phyloP scores from a whole-genome alignment of 2,329 filamentous ascomycete genomes.

The Trichoderma sp. region DNA sequence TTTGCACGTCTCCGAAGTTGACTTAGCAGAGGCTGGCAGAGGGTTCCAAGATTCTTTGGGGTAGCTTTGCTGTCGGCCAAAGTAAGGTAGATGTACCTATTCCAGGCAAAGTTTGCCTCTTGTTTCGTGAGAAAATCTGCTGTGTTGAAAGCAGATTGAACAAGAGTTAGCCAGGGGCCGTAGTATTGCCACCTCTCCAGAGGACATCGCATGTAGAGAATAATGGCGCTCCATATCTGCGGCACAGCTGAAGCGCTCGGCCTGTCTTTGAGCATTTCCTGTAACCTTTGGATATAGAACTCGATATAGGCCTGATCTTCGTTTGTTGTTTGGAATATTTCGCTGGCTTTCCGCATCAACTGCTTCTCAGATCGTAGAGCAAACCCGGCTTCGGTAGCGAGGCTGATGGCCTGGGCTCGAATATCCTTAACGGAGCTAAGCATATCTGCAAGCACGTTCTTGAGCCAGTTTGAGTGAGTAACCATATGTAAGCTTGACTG shows the following conservation, averaged over 20 bases:
- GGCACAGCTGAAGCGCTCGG: conserved; percentile 65
- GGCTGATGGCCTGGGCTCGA: conserved; percentile 70
- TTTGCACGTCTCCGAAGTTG: conserved; percentile 69
- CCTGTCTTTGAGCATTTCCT: conserved; percentile 67
- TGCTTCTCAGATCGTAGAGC: conserved; percentile 69
- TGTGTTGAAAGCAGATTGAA: conserved; percentile 84
- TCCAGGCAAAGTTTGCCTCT: conserved; percentile 85
- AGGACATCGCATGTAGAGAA: conserved; percentile 73
- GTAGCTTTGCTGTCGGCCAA: conserved; percentile 64
- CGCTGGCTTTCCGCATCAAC: conserved; percentile 67
- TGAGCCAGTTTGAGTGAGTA: conserved; percentile 75
- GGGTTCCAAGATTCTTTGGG: conserved; percentile 42
- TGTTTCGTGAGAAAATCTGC: conserved; percentile 70
- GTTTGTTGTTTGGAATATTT: conserved; percentile 59
- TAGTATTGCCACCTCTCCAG: conserved; percentile 74
- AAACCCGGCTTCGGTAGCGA: conserved; percentile 73
- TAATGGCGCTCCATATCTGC: conserved; percentile 84
- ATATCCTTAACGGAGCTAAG: conserved; percentile 79
- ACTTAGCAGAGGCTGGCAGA: conserved; percentile 69
- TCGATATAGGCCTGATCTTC: conserved; percentile 67
- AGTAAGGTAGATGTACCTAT: conserved; percentile 76
- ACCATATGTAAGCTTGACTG: conserved; percentile 74
- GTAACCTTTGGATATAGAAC: conserved; percentile 69
- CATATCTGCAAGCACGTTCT: conserved; percentile 80
- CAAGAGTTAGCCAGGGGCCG: conserved; percentile 73